Evolutionary conservation across 768 basidiomycete genomes (phyloP), one percentile per base, ranked within the genome.

Genomic region (Pleurotus djamor): DNA sequence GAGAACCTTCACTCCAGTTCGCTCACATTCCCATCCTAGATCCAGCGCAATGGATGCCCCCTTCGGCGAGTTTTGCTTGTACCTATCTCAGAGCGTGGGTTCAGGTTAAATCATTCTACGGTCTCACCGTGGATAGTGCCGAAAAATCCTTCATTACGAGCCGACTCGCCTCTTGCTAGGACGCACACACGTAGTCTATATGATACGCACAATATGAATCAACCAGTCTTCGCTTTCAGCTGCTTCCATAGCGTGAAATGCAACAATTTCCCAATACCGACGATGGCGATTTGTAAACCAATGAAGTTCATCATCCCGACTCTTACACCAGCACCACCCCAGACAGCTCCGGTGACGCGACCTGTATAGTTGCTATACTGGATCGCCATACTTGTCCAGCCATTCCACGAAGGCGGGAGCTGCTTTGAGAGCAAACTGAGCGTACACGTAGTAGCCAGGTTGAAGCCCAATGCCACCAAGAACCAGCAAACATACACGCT

Each of bases 311-410:
- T 55, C 86, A 89, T 89, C 21, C 87, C 87, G 5, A 85, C 77
- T 55, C 74, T 71, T 5, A 78, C 71, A 17, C 87, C 88, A 9
- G 81, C 79, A 4, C 86, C 89, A 48, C 88, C 89, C 79, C 86
- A 86, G 35, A 90, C 74, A 4, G 87, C 85, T 0, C 87, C 88
- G 4, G 81, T 78, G 10, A 86, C 81, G 4, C 87, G 76, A n/a
- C 88, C 87, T 0, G 74, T 69, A 65, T 83, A 89, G 64, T 86
- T 89, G 70, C 85, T 85, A 63, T 86, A 89, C 66, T 88, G 88
- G 45, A 90, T 85, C 5, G 74, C 79, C 68, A 87, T 69, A 36
- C 79, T 82, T n/a, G 77, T 77, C 32, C 76, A 74, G 32, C 76
- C 75, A 64, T 87, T 89, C 84, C 84, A 89, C 59, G 72, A 70